Evolutionary conservation across 805 yeast genomes (phyloP).

Genomic region (Cyberlindnera lachancei): DNA sequence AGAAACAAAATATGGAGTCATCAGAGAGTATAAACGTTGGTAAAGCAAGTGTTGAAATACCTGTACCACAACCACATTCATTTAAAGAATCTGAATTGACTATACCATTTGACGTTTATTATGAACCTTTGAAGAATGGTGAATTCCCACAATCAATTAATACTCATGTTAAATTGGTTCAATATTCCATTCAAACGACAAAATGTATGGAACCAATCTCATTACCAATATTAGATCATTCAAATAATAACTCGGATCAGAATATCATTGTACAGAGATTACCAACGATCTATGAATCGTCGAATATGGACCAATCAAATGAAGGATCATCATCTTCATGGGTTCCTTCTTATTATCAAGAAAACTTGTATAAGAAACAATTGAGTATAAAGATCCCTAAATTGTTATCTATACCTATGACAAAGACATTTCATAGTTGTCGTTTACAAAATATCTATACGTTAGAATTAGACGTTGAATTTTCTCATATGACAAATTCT

Average conservation of each 20-base stretch:
- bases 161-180: background rate
- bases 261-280: conserved; percentile 5
- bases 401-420: conserved; percentile 2
- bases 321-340: conserved; percentile 4
- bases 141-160: background rate
- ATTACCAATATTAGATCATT: background rate
- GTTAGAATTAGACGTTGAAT: conserved; percentile 6
- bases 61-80: background rate
- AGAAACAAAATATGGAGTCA: too few relatives aligned
- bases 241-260: background rate
- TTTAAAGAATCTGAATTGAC: background rate
- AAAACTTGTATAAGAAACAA: conserved; percentile 2
- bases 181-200: background rate
- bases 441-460: conserved; percentile 16
- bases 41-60: background rate
- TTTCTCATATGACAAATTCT: too few relatives aligned
- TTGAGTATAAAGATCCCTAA: conserved; percentile 7
- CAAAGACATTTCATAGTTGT: conserved; percentile 18
- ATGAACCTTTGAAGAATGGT: background rate
- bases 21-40: too few relatives aligned
- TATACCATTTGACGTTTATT: conserved; percentile 1
- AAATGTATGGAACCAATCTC: background rate
- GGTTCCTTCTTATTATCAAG: conserved; percentile 14
- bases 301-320: background rate
- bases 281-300: conserved; percentile 8